phyloP scores from a whole-genome alignment of 2,329 filamentous ascomycete genomes.

The Mycogone perniciosa region DNA sequence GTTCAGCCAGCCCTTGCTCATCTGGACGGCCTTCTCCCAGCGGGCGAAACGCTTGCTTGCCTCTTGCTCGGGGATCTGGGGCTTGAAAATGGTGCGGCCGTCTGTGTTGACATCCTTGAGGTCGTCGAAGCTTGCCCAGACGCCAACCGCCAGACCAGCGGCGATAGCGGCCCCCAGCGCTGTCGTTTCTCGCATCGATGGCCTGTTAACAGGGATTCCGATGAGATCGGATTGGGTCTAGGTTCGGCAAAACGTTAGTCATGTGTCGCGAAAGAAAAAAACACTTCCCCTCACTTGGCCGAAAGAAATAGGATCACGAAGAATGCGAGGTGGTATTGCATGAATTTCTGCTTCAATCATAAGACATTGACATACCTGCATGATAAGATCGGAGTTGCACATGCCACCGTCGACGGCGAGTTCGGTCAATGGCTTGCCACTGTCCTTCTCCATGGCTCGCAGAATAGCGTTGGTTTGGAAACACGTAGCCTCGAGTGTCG shows the following conservation, averaged over 20 bases:
- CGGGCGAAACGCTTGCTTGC: slow-evolving; percentile 58
- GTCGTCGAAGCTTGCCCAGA: slow-evolving; percentile 70
- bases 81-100: slow-evolving; percentile 62
- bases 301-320: neutral
- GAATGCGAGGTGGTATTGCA: neutral
- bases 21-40: slow-evolving; percentile 73
- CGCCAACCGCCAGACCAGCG: slow-evolving; percentile 67
- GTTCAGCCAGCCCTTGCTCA: slow-evolving; percentile 66
- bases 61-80: slow-evolving; percentile 53
- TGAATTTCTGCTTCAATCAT: neutral
- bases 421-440: slow-evolving; percentile 62
- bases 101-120: slow-evolving; percentile 65
- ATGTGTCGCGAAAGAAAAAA: neutral
- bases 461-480: slow-evolving; percentile 80
- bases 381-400: slow-evolving; percentile 73
- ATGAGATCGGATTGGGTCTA: slow-evolving; percentile 74
- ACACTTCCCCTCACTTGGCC: neutral
- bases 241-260: slow-evolving; percentile 3
- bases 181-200: slow-evolving; percentile 78
- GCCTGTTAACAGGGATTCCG: slow-evolving; percentile 70
- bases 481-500: slow-evolving; percentile 74
- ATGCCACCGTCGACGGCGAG: slow-evolving; percentile 81
- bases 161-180: slow-evolving; percentile 76
- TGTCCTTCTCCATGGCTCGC: slow-evolving; percentile 75
- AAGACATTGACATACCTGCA: slow-evolving; percentile 46